phyloP scores from a whole-genome alignment of 768 basidiomycete genomes.

The Hypholoma fasciculare region DNA sequence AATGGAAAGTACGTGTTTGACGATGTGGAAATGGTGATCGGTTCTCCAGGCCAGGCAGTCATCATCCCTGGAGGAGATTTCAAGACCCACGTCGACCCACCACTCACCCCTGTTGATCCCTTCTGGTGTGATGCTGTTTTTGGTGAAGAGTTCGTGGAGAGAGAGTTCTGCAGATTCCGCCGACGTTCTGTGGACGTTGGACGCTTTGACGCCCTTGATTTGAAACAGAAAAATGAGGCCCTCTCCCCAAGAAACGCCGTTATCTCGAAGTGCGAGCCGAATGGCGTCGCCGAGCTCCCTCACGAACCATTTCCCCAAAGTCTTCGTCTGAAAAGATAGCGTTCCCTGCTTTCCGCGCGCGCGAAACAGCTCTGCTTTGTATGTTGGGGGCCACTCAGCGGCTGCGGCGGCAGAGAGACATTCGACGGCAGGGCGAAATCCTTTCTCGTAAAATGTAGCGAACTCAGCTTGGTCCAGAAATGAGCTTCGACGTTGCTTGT shows the following conservation, averaged over 20 bases:
- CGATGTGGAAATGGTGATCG: conserved; percentile 20
- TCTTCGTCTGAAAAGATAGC: conserved; percentile 18
- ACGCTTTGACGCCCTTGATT: conserved; percentile 25
- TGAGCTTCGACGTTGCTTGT: neutral
- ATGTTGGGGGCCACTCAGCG: conserved; percentile 27
- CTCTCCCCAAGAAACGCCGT: conserved; percentile 13
- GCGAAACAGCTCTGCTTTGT: conserved; percentile 19
- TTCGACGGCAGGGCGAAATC: conserved; percentile 22
- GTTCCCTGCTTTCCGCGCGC: conserved; percentile 17
- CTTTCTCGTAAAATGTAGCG: conserved; percentile 20
- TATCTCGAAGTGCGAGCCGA: conserved; percentile 5
- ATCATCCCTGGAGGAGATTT: conserved; percentile 13
- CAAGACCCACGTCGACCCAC: conserved; percentile 30
- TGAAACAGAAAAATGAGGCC: conserved; percentile 29
- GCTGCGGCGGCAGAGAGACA: neutral
- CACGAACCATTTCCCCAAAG: conserved; percentile 10
- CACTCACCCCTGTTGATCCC: conserved; percentile 10
- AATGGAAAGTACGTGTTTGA: conserved; percentile 15
- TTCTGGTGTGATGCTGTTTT: neutral
- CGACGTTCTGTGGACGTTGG: conserved; percentile 10
- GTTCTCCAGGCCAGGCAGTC: conserved; percentile 31
- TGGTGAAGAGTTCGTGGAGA: conserved; percentile 4
- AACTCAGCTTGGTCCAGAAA: conserved; percentile 10
- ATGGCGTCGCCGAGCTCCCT: conserved; percentile 12
- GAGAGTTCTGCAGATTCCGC: neutral